A percentile compares a stretch with the other conserved stretches of the same genome.
These are phyloP conservation scores for Quillaja saponaria DNA, from an alignment of 306 rosid species.

Conservation along the genomic window DNA sequence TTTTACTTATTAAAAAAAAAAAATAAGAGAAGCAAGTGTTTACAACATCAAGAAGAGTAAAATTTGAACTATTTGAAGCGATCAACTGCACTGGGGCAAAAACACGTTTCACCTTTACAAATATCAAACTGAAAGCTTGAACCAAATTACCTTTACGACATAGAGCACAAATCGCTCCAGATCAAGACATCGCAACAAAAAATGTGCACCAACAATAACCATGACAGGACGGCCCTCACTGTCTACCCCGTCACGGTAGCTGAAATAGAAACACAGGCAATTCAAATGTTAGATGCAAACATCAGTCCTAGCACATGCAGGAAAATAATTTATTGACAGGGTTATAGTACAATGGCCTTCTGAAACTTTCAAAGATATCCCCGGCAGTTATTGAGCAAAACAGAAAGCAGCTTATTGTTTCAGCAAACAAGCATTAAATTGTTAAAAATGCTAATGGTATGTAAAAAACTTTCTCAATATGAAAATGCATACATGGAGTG, in stretches of 20 bases:
- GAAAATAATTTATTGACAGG: background rate
- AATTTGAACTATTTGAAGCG: constrained; percentile 12
- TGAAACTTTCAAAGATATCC: too few relatives aligned
- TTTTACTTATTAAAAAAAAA: too few relatives aligned
- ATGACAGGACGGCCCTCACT: constrained; percentile 92
- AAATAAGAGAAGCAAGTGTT: constrained; percentile 4
- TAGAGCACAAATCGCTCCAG: constrained; percentile 85
- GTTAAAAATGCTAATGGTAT: constrained; percentile 3
- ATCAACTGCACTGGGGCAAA: background rate
- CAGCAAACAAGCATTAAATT: background rate
- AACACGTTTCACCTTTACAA: constrained; percentile 17
- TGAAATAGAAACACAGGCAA: constrained; percentile 40
- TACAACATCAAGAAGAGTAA: constrained; percentile 24
- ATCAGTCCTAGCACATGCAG: constrained; percentile 16
- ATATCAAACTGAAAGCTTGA: constrained; percentile 28
- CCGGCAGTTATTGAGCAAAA: background rate
- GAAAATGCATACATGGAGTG: background rate
- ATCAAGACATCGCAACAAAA: constrained; percentile 93
- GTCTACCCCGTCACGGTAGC: constrained; percentile 97
- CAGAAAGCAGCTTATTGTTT: background rate
- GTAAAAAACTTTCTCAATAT: background rate
- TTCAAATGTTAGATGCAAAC: constrained; percentile 16
- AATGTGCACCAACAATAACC: constrained; percentile 98
- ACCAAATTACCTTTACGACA: constrained; percentile 72
- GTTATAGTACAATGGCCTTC: too few relatives aligned